A percentile compares a stretch with the other conserved stretches of the same genome.
Evolutionary conservation across 306 rosid genomes (phyloP).

Genomic region (Dalbergia oliveri): DNA sequence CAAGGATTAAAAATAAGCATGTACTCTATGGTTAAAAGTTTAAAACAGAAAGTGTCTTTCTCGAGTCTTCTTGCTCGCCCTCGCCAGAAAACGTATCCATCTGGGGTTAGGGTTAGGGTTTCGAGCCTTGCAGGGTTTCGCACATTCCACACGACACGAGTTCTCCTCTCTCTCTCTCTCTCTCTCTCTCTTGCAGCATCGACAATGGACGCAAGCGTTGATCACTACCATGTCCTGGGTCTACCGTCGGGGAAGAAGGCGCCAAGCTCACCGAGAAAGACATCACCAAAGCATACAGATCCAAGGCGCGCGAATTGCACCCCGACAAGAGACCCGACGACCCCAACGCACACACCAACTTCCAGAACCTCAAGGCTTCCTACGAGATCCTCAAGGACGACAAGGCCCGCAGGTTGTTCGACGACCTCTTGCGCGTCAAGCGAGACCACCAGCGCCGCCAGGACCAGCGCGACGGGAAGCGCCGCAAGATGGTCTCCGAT

Average conservation of each 20-base stretch:
- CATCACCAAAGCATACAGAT: conserved; percentile 78
- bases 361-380: conserved; percentile 73
- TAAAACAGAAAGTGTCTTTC: too few relatives aligned
- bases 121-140: not conserved
- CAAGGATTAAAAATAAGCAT: too few relatives aligned
- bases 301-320: conserved; percentile 80
- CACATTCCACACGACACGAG: not conserved
- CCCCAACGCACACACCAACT: conserved; percentile 74
- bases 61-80: not conserved
- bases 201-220: conserved; percentile 62
- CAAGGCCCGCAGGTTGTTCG: conserved; percentile 80
- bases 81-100: not conserved
- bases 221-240: conserved; percentile 82
- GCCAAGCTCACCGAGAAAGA: conserved; percentile 73
- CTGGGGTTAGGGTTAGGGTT: conserved; percentile 27
- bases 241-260: conserved; percentile 88
- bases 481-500: conserved; percentile 85
- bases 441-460: conserved; percentile 73
- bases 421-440: conserved; percentile 77
- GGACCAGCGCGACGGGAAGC: conserved; percentile 75
- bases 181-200: not conserved
- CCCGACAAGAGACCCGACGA: conserved; percentile 94
- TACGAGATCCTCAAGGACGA: conserved; percentile 87
- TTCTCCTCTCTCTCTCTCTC: too few relatives aligned
- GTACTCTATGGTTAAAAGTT: too few relatives aligned